Conservation (phyloP, 1,284 basidiomycete genomes). For the Sutorius eximius region DNA sequence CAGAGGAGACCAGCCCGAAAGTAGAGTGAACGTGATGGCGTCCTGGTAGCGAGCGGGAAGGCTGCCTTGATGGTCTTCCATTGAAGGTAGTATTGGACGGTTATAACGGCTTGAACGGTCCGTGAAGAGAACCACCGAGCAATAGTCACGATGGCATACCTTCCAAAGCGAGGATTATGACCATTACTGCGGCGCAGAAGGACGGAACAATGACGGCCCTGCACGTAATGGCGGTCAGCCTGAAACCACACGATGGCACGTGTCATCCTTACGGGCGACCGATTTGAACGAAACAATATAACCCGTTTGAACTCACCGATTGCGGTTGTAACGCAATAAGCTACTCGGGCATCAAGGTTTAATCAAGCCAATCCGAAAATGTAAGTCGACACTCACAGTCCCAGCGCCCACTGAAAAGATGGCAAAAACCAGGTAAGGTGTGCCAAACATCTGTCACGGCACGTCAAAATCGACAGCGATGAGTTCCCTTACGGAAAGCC, state of each 20-base stretch:
- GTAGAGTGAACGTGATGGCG: slow-evolving; percentile 36
- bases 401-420: slow-evolving; percentile 29
- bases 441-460: slow-evolving; percentile 37
- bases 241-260: slow-evolving; percentile 7
- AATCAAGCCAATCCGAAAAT: slow-evolving; percentile 7
- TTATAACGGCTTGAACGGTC: slow-evolving; percentile 36
- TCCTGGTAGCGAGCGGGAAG: slow-evolving; percentile 43
- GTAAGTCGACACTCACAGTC: slow-evolving; percentile 21
- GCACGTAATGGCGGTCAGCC: slow-evolving; percentile 18
- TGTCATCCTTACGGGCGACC: slow-evolving; percentile 41
- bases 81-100: slow-evolving; percentile 37
- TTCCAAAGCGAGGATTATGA: slow-evolving; percentile 46
- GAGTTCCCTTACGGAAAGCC: slow-evolving; percentile 4
- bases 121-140: slow-evolving; percentile 2
- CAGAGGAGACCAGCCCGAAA: slow-evolving; percentile 46
- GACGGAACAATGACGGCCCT: slow-evolving; percentile 38
- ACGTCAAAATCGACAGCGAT: slow-evolving; percentile 15
- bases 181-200: slow-evolving; percentile 44
- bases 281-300: slow-evolving; percentile 48
- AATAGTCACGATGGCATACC: slow-evolving; percentile 30
- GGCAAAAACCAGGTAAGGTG: slow-evolving; percentile 40
- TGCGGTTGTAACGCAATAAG: slow-evolving; percentile 35
- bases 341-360: slow-evolving; percentile 30
- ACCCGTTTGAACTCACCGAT: slow-evolving; percentile 41
- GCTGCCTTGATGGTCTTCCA: slow-evolving; percentile 37